phyloP scores from a whole-genome alignment of 176 grass and related monocot species.

The Rhynchospora breviuscula region DNA sequence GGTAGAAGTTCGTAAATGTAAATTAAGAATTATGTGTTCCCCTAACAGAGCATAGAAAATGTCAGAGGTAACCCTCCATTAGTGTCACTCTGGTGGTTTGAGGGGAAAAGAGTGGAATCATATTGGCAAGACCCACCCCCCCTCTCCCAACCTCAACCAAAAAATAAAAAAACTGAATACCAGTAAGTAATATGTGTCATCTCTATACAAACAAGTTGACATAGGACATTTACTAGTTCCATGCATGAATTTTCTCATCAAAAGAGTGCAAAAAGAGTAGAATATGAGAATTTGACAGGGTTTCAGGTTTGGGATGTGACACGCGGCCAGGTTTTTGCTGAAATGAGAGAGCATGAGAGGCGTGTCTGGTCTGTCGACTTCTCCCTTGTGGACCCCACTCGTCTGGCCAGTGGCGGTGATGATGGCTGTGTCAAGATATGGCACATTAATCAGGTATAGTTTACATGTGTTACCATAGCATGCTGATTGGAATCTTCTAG shows the following conservation, averaged over 20 bases:
- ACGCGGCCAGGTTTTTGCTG: constrained; percentile 81
- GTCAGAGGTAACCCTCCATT: no score
- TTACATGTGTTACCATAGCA: constrained; percentile 70
- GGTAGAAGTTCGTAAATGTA: neutral
- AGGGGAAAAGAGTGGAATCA: neutral
- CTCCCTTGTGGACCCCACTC: constrained; percentile 87
- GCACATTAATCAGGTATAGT: constrained; percentile 99
- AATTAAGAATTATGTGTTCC: neutral
- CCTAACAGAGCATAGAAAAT: neutral
- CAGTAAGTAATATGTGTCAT: neutral
- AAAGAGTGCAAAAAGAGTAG: neutral
- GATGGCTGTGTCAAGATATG: constrained; percentile 96
- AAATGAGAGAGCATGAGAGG: constrained; percentile 95
- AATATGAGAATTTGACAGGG: constrained; percentile 23
- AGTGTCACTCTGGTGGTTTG: neutral
- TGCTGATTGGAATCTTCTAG: constrained; percentile 29
- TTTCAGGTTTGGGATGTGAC: constrained; percentile 94
- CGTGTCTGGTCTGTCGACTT: constrained; percentile 98
- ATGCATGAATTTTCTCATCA: neutral
- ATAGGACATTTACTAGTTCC: neutral
- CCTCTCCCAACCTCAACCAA: no score
- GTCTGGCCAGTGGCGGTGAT: constrained; percentile 88
- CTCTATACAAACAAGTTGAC: neutral
- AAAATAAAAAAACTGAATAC: no score
- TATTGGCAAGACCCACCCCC: no score